Evolutionary conservation across 2,329 filamentous ascomycete genomes (phyloP).

Genomic region (Rhynchosporium secalis): DNA sequence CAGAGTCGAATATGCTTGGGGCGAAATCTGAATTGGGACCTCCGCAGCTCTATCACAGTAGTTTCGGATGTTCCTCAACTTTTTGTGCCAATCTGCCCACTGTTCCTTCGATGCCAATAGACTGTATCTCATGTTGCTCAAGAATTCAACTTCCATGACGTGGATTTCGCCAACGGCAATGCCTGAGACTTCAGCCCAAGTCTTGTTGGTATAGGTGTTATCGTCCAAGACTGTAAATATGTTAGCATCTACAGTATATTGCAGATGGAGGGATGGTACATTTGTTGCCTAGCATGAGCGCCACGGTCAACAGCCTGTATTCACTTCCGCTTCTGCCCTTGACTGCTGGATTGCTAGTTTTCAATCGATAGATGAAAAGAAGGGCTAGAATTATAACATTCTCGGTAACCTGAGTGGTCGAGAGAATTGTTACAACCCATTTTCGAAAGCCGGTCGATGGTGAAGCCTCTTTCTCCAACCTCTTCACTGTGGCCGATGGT

Average conservation of each 20-base stretch:
- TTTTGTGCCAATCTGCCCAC: constrained; percentile 85
- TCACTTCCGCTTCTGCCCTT: constrained; percentile 92
- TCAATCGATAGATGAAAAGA: constrained; percentile 89
- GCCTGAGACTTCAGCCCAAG: constrained; percentile 95
- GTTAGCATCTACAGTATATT: constrained; percentile 22
- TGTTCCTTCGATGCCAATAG: constrained; percentile 81
- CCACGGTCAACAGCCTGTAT: constrained; percentile 88
- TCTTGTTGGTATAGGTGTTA: constrained; percentile 99
- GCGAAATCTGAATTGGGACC: constrained; percentile 32
- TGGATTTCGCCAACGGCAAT: constrained; percentile 95
- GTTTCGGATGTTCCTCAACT: constrained; percentile 77
- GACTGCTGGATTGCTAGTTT: constrained; percentile 84
- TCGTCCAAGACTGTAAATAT: constrained; percentile 75
- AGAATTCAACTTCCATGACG: constrained; percentile 99
- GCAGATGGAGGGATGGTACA: constrained; percentile 51
- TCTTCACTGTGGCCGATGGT: constrained; percentile 47
- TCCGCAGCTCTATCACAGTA: constrained; percentile 49
- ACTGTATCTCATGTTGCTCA: constrained; percentile 97
- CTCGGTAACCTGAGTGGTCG: constrained; percentile 93
- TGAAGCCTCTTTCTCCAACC: constrained; percentile 69
- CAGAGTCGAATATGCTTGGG: constrained; percentile 39
- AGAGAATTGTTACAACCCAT: constrained; percentile 89
- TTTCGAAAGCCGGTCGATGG: constrained; percentile 82
- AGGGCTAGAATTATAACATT: constrained; percentile 91
- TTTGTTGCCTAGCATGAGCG: constrained; percentile 97